Conservation (phyloP, 306 rosid species). For the Sphenostylis stenocarpa region DNA sequence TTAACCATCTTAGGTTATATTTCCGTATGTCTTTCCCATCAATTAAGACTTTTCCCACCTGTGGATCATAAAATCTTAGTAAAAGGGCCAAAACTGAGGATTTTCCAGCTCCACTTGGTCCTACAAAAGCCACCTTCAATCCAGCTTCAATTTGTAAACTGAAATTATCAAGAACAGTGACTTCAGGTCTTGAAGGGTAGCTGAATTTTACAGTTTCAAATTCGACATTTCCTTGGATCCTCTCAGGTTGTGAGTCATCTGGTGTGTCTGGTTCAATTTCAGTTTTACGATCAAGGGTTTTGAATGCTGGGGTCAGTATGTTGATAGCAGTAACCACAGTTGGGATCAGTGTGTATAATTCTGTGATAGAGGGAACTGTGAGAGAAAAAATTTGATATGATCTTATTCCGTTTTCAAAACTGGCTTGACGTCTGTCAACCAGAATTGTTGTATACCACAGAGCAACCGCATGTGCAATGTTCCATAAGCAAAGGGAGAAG, state of each 20-base stretch:
- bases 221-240: conserved; percentile 59
- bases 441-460: conserved; percentile 84
- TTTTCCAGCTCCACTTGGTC: conserved; percentile 89
- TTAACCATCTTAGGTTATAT: conserved; percentile 75
- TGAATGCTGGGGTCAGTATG: conserved; percentile 76
- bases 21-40: conserved; percentile 67
- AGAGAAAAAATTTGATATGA: conserved; percentile 91
- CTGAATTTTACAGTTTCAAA: conserved; percentile 59
- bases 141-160: conserved; percentile 72
- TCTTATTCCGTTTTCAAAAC: conserved; percentile 71
- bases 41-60: conserved; percentile 57
- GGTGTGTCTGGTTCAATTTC: conserved; percentile 67
- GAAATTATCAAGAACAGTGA: conserved; percentile 64
- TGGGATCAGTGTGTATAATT: conserved; percentile 82
- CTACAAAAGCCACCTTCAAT: conserved; percentile 73
- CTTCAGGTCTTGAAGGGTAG: conserved; percentile 74
- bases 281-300: conserved; percentile 75
- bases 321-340: conserved; percentile 76
- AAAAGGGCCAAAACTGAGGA: conserved; percentile 76
- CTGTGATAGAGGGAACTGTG: conserved; percentile 92
- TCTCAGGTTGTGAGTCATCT: conserved; percentile 43
- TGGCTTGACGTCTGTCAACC: conserved; percentile 57
- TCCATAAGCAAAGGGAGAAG: conserved; percentile 83
- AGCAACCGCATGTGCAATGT: conserved; percentile 90
- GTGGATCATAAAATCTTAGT: conserved; percentile 75